phyloP scores from a whole-genome alignment of 2,329 filamentous ascomycete species.

The Aaosphaeria arxii region DNA sequence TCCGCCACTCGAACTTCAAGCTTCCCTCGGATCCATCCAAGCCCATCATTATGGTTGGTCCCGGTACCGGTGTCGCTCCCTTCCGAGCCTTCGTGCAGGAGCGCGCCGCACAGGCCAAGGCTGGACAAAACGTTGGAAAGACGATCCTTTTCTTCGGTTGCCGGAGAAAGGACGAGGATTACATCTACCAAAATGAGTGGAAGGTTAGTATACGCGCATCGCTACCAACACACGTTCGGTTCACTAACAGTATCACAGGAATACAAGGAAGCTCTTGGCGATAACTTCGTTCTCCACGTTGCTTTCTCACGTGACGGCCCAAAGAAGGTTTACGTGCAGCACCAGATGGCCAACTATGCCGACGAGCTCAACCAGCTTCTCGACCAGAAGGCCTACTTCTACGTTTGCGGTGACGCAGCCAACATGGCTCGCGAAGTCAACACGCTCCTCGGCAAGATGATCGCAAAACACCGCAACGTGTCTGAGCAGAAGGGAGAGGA shows the following conservation, averaged over 20 bases:
- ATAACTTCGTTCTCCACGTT: conserved; percentile 85
- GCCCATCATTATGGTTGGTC: conserved; percentile 93
- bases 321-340: conserved; percentile 96
- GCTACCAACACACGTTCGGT: too few relatives aligned
- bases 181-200: conserved; percentile 89
- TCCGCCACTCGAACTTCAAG: conserved; percentile 99
- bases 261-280: conserved; percentile 78
- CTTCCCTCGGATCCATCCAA: conserved; percentile 91
- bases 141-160: conserved; percentile 95
- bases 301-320: conserved; percentile 89
- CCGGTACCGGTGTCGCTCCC: conserved; percentile 92
- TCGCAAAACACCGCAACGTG: conserved; percentile 78
- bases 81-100: conserved; percentile 97
- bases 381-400: conserved; percentile 86
- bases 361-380: conserved; percentile 85
- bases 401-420: conserved; percentile 95
- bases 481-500: conserved; percentile 88
- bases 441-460: conserved; percentile 78
- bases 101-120: conserved; percentile 75
- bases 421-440: conserved; percentile 97
- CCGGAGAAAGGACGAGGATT: conserved; percentile 83
- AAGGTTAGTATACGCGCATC: conserved; percentile 60
- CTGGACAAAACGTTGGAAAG: conserved; percentile 78
- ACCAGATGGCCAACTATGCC: conserved; percentile 79
- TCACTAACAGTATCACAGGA: conserved; percentile 52